Evolutionary conservation across 805 yeast genomes (phyloP).

Genomic region (Maudiozyma saulgeensis): DNA sequence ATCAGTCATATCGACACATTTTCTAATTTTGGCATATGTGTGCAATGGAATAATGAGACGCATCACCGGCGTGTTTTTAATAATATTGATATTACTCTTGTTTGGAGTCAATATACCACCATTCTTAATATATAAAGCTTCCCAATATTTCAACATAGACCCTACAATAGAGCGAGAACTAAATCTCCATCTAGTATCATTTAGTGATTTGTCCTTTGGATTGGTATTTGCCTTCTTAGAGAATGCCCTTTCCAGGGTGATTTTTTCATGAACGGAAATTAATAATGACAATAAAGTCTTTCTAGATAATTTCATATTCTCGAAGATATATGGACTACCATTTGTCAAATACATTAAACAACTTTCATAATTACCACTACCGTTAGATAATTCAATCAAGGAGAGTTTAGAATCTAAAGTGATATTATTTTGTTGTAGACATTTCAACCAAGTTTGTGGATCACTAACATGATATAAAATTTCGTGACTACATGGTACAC

Average conservation of each 20-base stretch:
- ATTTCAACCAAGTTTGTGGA: conserved; percentile 41
- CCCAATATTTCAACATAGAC: conserved; percentile 57
- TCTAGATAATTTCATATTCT: conserved; percentile 25
- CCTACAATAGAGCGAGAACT: conserved; percentile 50
- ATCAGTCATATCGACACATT: conserved; percentile 52
- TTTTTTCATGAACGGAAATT: conserved; percentile 57
- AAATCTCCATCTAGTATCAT: conserved; percentile 49
- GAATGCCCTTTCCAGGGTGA: conserved; percentile 40
- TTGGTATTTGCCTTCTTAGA: conserved; percentile 5
- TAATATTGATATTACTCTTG: conserved; percentile 30
- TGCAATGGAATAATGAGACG: conserved; percentile 59
- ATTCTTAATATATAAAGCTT: conserved; percentile 46
- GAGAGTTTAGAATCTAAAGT: conserved; percentile 42
- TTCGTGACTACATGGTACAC: conserved; percentile 55
- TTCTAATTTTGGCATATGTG: conserved; percentile 57
- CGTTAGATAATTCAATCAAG: conserved; percentile 49
- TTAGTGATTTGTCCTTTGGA: conserved; percentile 20
- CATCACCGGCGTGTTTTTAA: conserved; percentile 45
- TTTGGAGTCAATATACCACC: conserved; percentile 54
- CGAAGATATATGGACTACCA: conserved; percentile 30
- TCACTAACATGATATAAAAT: conserved; percentile 48
- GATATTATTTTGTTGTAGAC: conserved; percentile 31
- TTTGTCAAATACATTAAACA: conserved; percentile 39
- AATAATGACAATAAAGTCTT: conserved; percentile 44
- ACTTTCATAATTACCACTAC: conserved; percentile 36